Percentiles rank a stretch among this genome's conserved stretches.
Evolutionary conservation across 257 asterid genomes (phyloP).

Genomic region (Mentha longifolia): DNA sequence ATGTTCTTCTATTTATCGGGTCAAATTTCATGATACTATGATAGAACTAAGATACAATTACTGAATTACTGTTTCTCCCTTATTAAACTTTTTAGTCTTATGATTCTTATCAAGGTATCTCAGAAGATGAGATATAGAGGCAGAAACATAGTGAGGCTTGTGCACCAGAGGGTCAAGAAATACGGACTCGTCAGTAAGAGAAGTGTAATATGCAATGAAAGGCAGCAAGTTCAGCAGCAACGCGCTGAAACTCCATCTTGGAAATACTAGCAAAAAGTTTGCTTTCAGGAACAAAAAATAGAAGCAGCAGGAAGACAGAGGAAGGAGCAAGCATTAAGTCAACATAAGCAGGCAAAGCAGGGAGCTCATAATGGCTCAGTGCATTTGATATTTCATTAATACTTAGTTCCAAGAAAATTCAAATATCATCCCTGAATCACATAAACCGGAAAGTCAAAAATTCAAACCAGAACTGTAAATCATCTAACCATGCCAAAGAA

Average conservation of each 20-base stretch:
- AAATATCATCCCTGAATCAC: constrained; percentile 6
- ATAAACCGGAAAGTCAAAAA: constrained; percentile 3
- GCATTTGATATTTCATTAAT: background rate
- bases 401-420: background rate
- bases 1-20: too few relatives aligned
- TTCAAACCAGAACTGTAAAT: constrained; percentile 1
- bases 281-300: background rate
- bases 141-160: background rate
- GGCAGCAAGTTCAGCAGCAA: background rate
- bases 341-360: background rate
- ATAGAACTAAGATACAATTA: background rate
- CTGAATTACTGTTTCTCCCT: background rate
- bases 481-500: constrained; percentile 90
- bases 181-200: background rate
- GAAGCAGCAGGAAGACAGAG: background rate
- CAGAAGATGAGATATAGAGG: too few relatives aligned
- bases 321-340: background rate
- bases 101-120: too few relatives aligned
- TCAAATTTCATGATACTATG: background rate
- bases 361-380: background rate
- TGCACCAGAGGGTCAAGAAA: background rate
- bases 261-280: background rate
- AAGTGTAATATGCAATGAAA: background rate
- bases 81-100: background rate
- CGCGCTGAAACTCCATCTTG: background rate